Percentiles rank a stretch among this genome's conserved stretches.
Evolutionary conservation across 768 basidiomycete genomes (phyloP).

Genomic region (Lentinula raphanica): DNA sequence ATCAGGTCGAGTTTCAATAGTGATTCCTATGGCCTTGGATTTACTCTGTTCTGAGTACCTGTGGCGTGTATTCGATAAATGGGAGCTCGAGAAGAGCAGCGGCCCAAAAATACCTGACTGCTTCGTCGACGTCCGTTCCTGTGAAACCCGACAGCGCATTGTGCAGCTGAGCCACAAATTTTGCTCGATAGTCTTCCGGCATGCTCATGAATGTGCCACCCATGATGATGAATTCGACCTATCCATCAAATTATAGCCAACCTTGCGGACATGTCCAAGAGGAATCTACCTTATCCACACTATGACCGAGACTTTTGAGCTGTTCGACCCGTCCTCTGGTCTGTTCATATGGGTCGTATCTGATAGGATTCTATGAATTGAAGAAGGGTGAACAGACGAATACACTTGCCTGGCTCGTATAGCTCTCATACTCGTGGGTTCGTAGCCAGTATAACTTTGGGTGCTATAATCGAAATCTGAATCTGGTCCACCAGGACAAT

Average conservation of each 20-base stretch:
- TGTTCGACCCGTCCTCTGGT: slow-evolving; percentile 94
- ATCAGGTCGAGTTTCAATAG: slow-evolving; percentile 97
- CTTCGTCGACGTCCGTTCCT: slow-evolving; percentile 90
- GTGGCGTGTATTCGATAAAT: not conserved
- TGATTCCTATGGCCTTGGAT: slow-evolving; percentile 98
- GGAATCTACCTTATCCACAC: slow-evolving; percentile 86
- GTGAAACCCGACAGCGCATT: slow-evolving; percentile 96
- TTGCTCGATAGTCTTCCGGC: slow-evolving; percentile 91
- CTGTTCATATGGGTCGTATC: slow-evolving; percentile 94
- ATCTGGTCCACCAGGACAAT: slow-evolving; percentile 98
- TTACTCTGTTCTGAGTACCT: slow-evolving; percentile 96
- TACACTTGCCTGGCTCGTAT: slow-evolving; percentile 77
- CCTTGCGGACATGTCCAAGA: not conserved
- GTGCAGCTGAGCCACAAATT: slow-evolving; percentile 93
- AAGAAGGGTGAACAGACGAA: not conserved
- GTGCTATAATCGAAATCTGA: slow-evolving; percentile 99
- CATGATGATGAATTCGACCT: slow-evolving; percentile 94
- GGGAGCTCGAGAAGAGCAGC: not conserved
- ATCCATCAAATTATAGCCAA: not conserved
- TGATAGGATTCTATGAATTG: not conserved
- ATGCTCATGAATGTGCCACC: slow-evolving; percentile 99
- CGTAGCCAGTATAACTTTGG: slow-evolving; percentile 91
- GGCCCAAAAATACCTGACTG: slow-evolving; percentile 57
- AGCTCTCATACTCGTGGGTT: slow-evolving; percentile 98
- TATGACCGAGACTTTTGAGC: slow-evolving; percentile 91